Percentiles rank a stretch among this genome's conserved stretches.
Evolutionary conservation across 345 rosid genomes (phyloP).

Genomic region (Lepidium aucheri): DNA sequence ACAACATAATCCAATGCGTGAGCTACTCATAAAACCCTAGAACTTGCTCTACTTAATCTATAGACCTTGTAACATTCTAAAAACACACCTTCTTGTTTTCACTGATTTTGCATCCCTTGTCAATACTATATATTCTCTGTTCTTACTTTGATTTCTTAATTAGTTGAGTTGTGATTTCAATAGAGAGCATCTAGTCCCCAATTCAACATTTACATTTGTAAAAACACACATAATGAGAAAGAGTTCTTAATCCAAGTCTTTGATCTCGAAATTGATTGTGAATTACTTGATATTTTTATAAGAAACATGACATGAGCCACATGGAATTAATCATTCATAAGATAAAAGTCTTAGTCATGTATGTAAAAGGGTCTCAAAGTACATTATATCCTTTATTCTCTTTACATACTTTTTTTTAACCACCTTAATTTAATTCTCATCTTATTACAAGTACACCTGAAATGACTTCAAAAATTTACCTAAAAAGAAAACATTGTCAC

Average conservation of each 20-base stretch:
- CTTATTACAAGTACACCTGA: not conserved
- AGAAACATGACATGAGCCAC: conserved; percentile 25
- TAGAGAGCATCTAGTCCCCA: no score
- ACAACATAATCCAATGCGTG: no score
- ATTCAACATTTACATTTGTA: no score
- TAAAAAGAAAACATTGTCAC: not conserved
- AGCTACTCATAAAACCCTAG: no score
- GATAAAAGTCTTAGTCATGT: not conserved
- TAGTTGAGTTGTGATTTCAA: no score
- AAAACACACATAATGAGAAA: not conserved
- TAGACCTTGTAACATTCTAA: not conserved
- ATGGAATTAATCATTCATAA: conserved; percentile 13
- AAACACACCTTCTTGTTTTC: no score
- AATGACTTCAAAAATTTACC: not conserved
- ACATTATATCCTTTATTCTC: conserved; percentile 2
- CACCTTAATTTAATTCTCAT: not conserved
- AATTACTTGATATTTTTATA: conserved; percentile 12
- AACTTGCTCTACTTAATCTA: no score
- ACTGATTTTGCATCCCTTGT: no score
- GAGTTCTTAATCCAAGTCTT: not conserved
- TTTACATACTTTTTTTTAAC: not conserved
- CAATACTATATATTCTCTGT: no score
- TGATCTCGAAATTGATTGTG: not conserved
- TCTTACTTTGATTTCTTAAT: no score
- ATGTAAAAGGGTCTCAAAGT: conserved; percentile 6